These are phyloP conservation scores for Penicillium daleae DNA, from an alignment of 495 filamentous ascomycete genomes.

Conservation along the genomic window DNA sequence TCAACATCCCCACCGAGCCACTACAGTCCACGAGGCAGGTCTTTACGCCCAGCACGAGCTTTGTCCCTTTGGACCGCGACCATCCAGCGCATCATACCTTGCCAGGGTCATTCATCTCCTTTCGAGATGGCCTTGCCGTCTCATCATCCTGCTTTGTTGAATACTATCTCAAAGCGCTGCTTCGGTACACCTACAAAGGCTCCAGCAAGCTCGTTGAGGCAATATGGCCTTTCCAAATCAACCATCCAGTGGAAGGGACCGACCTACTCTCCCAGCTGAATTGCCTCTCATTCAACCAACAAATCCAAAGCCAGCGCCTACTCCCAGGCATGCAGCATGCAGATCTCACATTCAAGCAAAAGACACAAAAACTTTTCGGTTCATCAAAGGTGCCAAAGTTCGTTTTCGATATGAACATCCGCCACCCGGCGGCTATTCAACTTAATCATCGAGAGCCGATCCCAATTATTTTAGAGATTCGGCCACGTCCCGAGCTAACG, in stretches of 20 bases:
- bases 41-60: not conserved
- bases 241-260: not conserved
- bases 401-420: not conserved
- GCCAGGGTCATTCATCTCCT: slow-evolving; percentile 5
- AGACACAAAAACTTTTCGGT: slow-evolving; percentile 16
- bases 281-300: not conserved
- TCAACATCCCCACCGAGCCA: slow-evolving; percentile 4
- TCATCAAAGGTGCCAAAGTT: slow-evolving; percentile 22
- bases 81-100: not conserved
- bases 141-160: slow-evolving; percentile 5
- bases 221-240: slow-evolving; percentile 9
- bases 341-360: slow-evolving; percentile 15
- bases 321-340: slow-evolving; percentile 16
- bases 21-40: not conserved
- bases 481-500: not conserved
- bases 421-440: not conserved
- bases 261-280: not conserved
- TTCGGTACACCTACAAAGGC: slow-evolving; percentile 9
- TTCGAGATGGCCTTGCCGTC: not conserved
- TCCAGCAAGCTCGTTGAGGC: slow-evolving; percentile 1
- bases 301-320: slow-evolving; percentile 17
- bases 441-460: slow-evolving; percentile 3
- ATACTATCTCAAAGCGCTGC: slow-evolving; percentile 15
- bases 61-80: not conserved
- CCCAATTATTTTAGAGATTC: not conserved